These are phyloP conservation scores for Aspergillus wentii DNA, from an alignment of 495 filamentous ascomycete species.

Conservation along the genomic window DNA sequence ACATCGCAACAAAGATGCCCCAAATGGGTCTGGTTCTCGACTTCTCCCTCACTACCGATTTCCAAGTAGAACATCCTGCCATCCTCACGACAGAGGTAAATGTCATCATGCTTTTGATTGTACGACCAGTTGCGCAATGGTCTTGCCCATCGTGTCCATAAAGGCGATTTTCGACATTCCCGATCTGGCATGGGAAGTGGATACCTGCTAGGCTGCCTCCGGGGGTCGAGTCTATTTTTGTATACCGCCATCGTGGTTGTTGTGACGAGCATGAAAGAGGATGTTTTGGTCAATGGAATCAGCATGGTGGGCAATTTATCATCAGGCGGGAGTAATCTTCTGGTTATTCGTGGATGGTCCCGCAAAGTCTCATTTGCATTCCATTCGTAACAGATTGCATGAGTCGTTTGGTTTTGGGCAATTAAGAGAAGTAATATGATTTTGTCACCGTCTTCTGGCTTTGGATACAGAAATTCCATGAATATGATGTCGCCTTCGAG, in stretches of 20 bases:
- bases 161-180: conserved; percentile 22
- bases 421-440: conserved; percentile 76
- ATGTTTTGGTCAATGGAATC: conserved; percentile 60
- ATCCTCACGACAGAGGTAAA: conserved; percentile 78
- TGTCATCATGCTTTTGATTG: conserved; percentile 56
- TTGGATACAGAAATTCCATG: conserved; percentile 82
- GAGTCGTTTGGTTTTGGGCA: conserved; percentile 52
- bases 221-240: conserved; percentile 44
- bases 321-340: conserved; percentile 50
- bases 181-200: conserved; percentile 23
- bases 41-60: conserved; percentile 43
- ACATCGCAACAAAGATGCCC: conserved; percentile 41
- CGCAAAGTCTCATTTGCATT: conserved; percentile 36
- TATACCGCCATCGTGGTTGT: conserved; percentile 55
- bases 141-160: conserved; percentile 67
- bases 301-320: conserved; percentile 62
- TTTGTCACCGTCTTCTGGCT: conserved; percentile 48
- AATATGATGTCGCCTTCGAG: conserved; percentile 73
- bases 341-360: conserved; percentile 34
- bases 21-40: conserved; percentile 31
- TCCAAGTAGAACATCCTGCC: conserved; percentile 67
- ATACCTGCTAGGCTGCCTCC: conserved; percentile 21
- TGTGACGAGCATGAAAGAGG: conserved; percentile 61
- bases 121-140: conserved; percentile 58
- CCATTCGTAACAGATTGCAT: conserved; percentile 75